Conservation (phyloP, 192 early-diverging fungal species). For the Rhizoclosmatium sp. region DNA sequence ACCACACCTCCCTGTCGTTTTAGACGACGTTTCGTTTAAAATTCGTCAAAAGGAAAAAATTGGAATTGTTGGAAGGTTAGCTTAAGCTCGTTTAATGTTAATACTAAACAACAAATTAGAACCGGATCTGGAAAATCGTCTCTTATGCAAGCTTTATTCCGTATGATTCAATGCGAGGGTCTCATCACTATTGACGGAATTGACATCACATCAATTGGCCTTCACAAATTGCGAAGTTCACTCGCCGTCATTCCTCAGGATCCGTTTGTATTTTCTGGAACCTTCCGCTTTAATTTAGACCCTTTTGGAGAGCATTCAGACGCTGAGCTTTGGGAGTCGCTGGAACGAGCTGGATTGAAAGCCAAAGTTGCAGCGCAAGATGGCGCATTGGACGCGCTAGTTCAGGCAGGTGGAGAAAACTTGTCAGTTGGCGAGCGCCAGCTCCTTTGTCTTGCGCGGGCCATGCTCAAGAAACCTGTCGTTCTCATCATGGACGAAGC, state of each 20-base stretch:
- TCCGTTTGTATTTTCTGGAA: conserved; percentile 23
- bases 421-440: conserved; percentile 49
- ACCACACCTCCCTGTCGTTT: conserved; percentile 37
- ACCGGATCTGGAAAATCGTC: conserved; percentile 60
- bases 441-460: conserved; percentile 65
- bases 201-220: background rate
- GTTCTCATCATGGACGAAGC: conserved; percentile 65
- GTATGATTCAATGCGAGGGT: conserved; percentile 53
- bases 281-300: conserved; percentile 22
- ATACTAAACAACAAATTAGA: background rate
- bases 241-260: background rate
- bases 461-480: conserved; percentile 54
- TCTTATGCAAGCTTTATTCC: conserved; percentile 61
- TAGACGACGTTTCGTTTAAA: conserved; percentile 42
- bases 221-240: background rate
- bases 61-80: conserved; percentile 49
- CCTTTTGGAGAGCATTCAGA: conserved; percentile 22
- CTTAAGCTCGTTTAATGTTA: background rate
- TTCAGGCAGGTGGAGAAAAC: conserved; percentile 74
- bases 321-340: conserved; percentile 69
- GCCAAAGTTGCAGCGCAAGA: conserved; percentile 29
- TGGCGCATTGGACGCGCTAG: conserved; percentile 40
- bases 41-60: conserved; percentile 55
- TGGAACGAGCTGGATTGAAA: conserved; percentile 56
- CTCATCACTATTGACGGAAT: conserved; percentile 70